Conservation (phyloP, 2,329 filamentous ascomycete genomes). For the Laburnicola sp. region DNA sequence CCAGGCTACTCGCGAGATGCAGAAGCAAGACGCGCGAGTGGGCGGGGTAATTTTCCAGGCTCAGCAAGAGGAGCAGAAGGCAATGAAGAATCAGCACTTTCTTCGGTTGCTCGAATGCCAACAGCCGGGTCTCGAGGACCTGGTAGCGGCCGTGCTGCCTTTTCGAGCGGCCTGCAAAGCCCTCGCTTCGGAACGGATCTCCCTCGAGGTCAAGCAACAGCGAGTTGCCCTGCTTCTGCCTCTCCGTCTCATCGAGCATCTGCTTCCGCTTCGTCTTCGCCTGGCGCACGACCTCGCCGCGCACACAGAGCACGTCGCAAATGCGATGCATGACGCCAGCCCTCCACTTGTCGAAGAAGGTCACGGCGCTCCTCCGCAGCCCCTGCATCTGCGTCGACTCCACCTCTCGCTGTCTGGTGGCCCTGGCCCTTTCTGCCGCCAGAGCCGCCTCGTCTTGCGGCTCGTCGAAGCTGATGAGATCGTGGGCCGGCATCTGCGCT, state of each 20-base stretch:
- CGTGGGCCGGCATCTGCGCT: slow-evolving; percentile 14
- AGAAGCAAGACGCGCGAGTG: slow-evolving; percentile 72
- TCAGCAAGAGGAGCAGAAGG: slow-evolving; percentile 70
- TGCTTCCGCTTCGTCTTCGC: slow-evolving; percentile 41
- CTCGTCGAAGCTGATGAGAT: slow-evolving; percentile 38
- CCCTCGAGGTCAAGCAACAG: slow-evolving; percentile 33
- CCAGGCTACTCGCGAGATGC: slow-evolving; percentile 69
- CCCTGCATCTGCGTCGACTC: slow-evolving; percentile 59
- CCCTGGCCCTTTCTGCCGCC: slow-evolving; percentile 19
- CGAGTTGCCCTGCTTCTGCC: slow-evolving; percentile 26
- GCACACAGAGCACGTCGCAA: slow-evolving; percentile 60
- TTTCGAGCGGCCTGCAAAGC: slow-evolving; percentile 4
- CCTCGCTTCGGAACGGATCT: slow-evolving; percentile 25
- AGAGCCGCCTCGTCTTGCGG: slow-evolving; percentile 29
- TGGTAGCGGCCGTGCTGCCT: slow-evolving; percentile 30
- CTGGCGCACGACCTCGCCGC: slow-evolving; percentile 32
- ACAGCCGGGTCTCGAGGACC: slow-evolving; percentile 43
- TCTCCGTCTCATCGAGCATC: slow-evolving; percentile 21
- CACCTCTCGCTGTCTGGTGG: slow-evolving; percentile 52
- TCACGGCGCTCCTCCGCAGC: slow-evolving; percentile 68
- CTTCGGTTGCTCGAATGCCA: slow-evolving; percentile 49
- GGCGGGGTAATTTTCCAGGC: slow-evolving; percentile 73
- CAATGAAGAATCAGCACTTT: slow-evolving; percentile 70
- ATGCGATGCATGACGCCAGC: slow-evolving; percentile 68
- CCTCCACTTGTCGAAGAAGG: slow-evolving; percentile 80